Percentiles rank a stretch among this genome's conserved stretches.
Conservation (phyloP, 768 basidiomycete species). For the Chalciporus sphaerocephalus region DNA sequence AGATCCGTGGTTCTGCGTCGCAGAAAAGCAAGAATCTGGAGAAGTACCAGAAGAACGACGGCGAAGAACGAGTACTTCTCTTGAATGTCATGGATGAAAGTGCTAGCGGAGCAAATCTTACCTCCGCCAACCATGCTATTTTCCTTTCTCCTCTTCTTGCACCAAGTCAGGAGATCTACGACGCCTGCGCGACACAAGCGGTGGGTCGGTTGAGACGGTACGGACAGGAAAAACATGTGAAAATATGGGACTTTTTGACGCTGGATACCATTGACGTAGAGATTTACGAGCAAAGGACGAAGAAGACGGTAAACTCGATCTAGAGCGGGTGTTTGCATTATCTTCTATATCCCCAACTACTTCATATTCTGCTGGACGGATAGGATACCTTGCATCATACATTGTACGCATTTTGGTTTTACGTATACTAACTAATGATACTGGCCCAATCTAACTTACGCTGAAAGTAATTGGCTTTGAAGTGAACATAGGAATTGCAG, state of each 20-base stretch:
- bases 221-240: conserved; percentile 77
- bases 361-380: conserved; percentile 6
- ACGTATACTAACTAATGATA: background rate
- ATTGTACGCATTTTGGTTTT: background rate
- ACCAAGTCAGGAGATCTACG: conserved; percentile 76
- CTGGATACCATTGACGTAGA: conserved; percentile 84
- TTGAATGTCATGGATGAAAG: conserved; percentile 94
- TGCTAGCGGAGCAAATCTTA: conserved; percentile 90
- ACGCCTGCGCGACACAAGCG: conserved; percentile 78
- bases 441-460: too few species aligned
- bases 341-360: background rate
- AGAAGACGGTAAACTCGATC: conserved; percentile 19
- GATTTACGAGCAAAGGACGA: conserved; percentile 57
- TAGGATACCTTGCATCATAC: conserved; percentile 9
- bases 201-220: conserved; percentile 80
- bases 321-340: conserved; percentile 13
- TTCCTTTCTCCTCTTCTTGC: conserved; percentile 91
- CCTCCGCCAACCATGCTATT: conserved; percentile 89
- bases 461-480: too few species aligned
- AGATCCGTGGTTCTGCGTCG: conserved; percentile 75
- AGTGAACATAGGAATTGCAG: too few species aligned
- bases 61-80: conserved; percentile 74
- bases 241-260: conserved; percentile 82
- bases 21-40: conserved; percentile 79
- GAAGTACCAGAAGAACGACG: conserved; percentile 78